Evolutionary conservation across 768 basidiomycete species (phyloP), one percentile per base, ranked within the genome.

Genomic region (Galerina sulciceps): DNA sequence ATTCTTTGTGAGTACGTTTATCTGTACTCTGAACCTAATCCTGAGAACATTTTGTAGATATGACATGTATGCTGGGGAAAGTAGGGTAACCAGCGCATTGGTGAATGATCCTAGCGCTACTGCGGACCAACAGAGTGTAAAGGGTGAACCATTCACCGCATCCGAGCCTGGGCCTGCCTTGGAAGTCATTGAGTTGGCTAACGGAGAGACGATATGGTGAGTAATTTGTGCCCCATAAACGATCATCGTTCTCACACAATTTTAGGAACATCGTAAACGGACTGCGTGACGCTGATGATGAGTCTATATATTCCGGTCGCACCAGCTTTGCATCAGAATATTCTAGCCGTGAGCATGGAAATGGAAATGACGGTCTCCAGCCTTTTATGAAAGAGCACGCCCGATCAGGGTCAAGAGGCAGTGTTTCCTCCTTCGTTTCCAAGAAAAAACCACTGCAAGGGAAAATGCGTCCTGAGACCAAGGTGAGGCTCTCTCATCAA

Each of bases 131-230:
- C 73, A 64, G 49, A 67, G 56, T 48, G 63, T 68, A 50, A 72
- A 69, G 59, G 73, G 66, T 40, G 72, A 73, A 51, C 41, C 58
- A 6, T 60, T 64, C 51, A 46, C 70, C 48, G 69, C 72, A 59
- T 65, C 83, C 49, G 85, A 82, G 53, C 65, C 79, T 40, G 81
- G 83, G 11, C 83, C 87, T 47, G 91, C 88, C 4, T 75, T 94
- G 31, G 90, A 94, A 73, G 81, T 94, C 43, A 80, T 94, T 54
- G 89, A 94, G 68, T 75, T 93, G 66, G 89, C 90, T n/a, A 93
- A 93, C 68, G 93, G 93, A 20, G 87, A 93, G 69, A 91, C 90
- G 8, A 87, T 94, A 59, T 94, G 93, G 93, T 91, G 54, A 57
- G 86, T 78, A 62, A 22, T 45, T 44, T 60, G 36, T 48, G 37